phyloP scores from a whole-genome alignment of 345 rosid species.

The Trapa incisa region DNA sequence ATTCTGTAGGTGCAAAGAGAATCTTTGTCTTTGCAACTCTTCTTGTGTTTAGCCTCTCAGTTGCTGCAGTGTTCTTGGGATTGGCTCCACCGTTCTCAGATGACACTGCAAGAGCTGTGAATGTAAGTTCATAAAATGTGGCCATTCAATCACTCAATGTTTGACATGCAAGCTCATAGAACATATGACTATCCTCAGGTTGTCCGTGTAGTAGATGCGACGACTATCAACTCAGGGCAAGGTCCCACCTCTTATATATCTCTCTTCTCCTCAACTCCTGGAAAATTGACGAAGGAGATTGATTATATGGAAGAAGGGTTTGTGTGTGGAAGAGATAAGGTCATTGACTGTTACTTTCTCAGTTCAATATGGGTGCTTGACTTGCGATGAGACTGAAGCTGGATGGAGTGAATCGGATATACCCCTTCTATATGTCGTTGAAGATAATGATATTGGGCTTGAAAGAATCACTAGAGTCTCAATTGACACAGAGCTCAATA shows the following conservation, averaged over 20 bases:
- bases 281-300: conserved; percentile 59
- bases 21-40: conserved; percentile 35
- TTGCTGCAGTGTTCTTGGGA: conserved; percentile 45
- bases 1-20: conserved; percentile 51
- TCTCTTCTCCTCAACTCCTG: conserved; percentile 73
- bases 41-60: conserved; percentile 40
- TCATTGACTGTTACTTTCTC: conserved; percentile 57
- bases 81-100: conserved; percentile 57
- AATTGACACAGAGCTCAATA: conserved; percentile 46
- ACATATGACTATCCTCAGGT: conserved; percentile 31
- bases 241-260: conserved; percentile 50
- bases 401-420: conserved; percentile 71
- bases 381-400: conserved; percentile 31
- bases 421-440: conserved; percentile 38
- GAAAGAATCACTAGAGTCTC: conserved; percentile 36
- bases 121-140: conserved; percentile 35
- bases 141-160: not conserved
- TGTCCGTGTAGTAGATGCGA: conserved; percentile 82
- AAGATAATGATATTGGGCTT: conserved; percentile 22
- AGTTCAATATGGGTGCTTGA: conserved; percentile 64
- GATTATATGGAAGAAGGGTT: conserved; percentile 62
- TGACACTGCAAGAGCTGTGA: conserved; percentile 73
- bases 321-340: conserved; percentile 55
- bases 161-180: not conserved
- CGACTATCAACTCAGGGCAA: conserved; percentile 28